Base-by-base conservation (phyloP, 768 basidiomycete genomes). In the Xerocomellus amylosporus region DNA sequence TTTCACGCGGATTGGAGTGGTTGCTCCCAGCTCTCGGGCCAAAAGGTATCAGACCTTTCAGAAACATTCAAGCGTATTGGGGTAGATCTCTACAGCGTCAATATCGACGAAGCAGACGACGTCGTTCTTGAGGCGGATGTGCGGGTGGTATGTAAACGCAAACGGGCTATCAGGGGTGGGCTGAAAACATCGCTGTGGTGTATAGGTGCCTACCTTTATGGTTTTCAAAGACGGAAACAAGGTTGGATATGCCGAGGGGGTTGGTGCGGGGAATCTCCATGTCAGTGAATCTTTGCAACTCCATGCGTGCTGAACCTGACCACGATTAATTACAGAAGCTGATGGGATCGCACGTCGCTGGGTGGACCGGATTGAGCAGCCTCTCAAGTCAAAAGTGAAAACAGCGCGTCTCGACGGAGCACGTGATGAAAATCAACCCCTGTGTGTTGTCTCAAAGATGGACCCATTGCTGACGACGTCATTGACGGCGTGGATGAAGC, bases 41-140 rank as follows among this genome's bases (percentile, higher is more conserved):
- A 56, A 42, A 51, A 33, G 9, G 52, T 66, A 6, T 54, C 55
- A 0, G 59, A 65, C 5, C 46, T 67, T 31, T 54, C 63, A 5
- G 65, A 70, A 6, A 40, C 63, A 12, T 59, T 60, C 6, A 65
- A 69, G 20, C 64, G 60, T 49, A 56, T 69, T 3, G 72, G 65
- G 13, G 65, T 87, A 51, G 75, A 77, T 17, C 86, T 88, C 68
- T 87, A 85, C 77, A 88, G 87, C 66, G 83, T 90, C 52, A 82
- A 93, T 58, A 80, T 89, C 30, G 90, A 93, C 60, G 74, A 73
- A 36, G 79, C 79, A 49, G 55, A 64, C 5, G 75, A 78, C 0
- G 80, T 88, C 46, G 64, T 80, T 1, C 69, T 80, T 54, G 84
- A 87, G 68, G 81, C 79, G 47, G 80, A 80, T 38, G 73, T 88